Evolutionary conservation across 257 asterid species (phyloP), one percentile per base, ranked within the genome.

Genomic region (Thymus mandschuricus): DNA sequence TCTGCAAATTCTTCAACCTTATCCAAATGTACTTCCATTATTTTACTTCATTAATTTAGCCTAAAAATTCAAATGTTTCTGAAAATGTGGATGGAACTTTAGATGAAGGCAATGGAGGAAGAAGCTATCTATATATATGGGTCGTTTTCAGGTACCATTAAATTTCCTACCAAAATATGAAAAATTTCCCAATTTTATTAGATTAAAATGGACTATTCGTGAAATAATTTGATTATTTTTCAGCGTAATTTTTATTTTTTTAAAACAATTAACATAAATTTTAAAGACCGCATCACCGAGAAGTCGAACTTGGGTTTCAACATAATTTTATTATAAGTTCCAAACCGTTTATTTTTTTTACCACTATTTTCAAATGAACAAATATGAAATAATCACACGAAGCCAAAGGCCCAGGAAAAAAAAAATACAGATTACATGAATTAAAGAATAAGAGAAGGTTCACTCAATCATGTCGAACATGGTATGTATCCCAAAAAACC

Each of bases 371-470:
- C 21, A 21, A 0, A 21, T 21, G 21, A 21, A 21, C 21, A 21
- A 21, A 21, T 21, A 21, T 21, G 21, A 21, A 21, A 21, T 21
- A 21, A 21, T 58, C 27, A 58, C 63, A 43, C 10, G 68, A 62
- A 41, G 9, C 10, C 30, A 51, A 1, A 51, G n/a, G 46, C 1
- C 29, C 34, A 59, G 30, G n/a, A 40, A 2, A 63, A 27, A 63
- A 27, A 21, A 65, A 65, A 12, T 41, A 62, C 68, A 40, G 29
- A 44, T 12, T 29, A 5, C 48, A 67, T 51, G 62, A 68, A 68
- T 55, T 10, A 52, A 68, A 52, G 72, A 68, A 68, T 68, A 38
- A 34, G 62, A 52, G 38, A 52, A 38, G 41, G 51, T 33, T 68
- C 10, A 28, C 63, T 21, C 41, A 38, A 68, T 55, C 54, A 38